Evolutionary conservation across 2,329 filamentous ascomycete genomes (phyloP).

Genomic region (Penicillium brasilianum): DNA sequence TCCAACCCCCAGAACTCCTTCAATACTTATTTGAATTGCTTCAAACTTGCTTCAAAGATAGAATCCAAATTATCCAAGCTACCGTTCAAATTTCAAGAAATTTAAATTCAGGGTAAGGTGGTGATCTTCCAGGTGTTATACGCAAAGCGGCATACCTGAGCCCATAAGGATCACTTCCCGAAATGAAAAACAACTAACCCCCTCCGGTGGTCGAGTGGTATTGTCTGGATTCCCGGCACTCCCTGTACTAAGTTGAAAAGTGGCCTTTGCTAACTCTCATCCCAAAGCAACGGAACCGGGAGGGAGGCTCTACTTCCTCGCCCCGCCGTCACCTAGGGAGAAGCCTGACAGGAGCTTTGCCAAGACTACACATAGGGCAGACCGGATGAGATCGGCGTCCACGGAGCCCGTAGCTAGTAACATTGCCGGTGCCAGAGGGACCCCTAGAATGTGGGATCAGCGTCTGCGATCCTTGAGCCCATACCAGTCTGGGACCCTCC

Average conservation of each 20-base stretch:
- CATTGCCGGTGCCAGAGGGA: conserved; percentile 4
- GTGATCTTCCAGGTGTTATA: not conserved
- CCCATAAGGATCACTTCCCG: no score
- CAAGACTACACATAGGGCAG: conserved; percentile 12
- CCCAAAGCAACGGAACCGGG: not conserved
- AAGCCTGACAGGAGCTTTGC: conserved; percentile 3
- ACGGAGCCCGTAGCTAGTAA: conserved; percentile 12
- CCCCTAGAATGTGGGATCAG: conserved; percentile 4
- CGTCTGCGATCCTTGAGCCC: conserved; percentile 9
- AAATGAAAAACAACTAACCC: not conserved
- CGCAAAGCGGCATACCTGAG: not conserved
- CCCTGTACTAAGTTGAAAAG: not conserved
- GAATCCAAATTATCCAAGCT: not conserved
- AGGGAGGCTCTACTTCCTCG: not conserved
- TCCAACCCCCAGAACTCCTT: not conserved
- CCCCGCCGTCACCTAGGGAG: conserved; percentile 2
- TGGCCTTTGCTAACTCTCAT: not conserved
- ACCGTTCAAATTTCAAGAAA: not conserved
- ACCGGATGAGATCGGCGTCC: not conserved
- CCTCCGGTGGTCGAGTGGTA: conserved; percentile 9
- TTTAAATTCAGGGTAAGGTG: not conserved
- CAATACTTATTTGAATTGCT: not conserved
- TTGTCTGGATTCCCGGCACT: conserved; percentile 3
- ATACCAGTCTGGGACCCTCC: conserved; percentile 7
- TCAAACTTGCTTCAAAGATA: not conserved